Evolutionary conservation across 176 grass and related monocot species (phyloP), one percentile per base, ranked within the genome.

Genomic region (Lolium rigidum): DNA sequence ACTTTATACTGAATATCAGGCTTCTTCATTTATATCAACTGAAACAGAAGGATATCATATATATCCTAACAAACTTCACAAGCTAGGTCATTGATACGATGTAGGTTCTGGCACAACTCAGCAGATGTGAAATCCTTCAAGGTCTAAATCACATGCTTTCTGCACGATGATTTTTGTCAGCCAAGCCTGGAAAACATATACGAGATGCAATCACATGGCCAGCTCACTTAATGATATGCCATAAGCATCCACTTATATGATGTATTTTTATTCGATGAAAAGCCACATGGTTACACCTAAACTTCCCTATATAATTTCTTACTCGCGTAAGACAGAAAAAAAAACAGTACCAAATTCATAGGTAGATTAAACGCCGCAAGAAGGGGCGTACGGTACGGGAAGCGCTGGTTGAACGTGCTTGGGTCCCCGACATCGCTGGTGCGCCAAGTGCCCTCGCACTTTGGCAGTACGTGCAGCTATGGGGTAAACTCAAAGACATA

Each of bases 11-110:
- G 50, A 74, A 80, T 54, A 73, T 5, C 16, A 65, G 20, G 3
- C 68, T 21, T 74, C n/a, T 79, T 72, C 25, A 39, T 70, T 71
- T 73, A 28, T 83, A 80, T 66, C 31, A 49, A 51, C 46, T 10
- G 2, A 73, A 61, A 12, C 3, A 62, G 41, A 44, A 64, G 20
- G 25, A 70, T 49, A 20, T 55, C n/a, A 46, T 14, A 73, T 67
- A 75, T 55, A 82, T 25, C 26, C 22, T 80, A 89, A 63, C 31
- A 14, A 60, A 50, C 18, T 84, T 76, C 26, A 16, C 37, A 39
- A 82, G 63, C 11, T n/a, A n/a, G 15, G 31, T 78, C 17, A 58
- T 58, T 4, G 7, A 58, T 58, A n/a, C 18, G n/a, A 82, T 82
- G 67, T 9, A 41, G 20, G 50, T 37, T 81, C 17, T 68, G 48